Conservation (phyloP, 2,329 filamentous ascomycete genomes). For the Aspergillus phoenicis region DNA sequence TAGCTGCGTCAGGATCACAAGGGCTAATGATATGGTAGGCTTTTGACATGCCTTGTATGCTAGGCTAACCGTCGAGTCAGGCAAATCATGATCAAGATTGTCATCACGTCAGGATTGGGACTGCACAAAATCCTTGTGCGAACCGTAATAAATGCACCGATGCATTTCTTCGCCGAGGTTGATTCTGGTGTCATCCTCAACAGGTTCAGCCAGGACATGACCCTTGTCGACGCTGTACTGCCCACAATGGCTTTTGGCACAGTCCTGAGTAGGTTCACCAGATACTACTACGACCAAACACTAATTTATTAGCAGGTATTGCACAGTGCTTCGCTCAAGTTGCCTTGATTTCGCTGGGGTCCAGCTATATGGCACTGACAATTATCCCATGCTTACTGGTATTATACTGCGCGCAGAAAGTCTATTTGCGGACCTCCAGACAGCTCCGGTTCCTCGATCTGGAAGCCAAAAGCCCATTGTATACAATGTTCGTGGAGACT, state of each 20-base stretch:
- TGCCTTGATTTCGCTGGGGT: slow-evolving; percentile 1
- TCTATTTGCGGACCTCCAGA: background rate
- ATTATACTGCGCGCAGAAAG: slow-evolving; percentile 1
- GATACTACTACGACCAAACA: rapidly evolving
- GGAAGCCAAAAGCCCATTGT: background rate
- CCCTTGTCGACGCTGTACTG: background rate
- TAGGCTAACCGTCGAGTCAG: background rate
- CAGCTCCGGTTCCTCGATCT: slow-evolving; percentile 4
- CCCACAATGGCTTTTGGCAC: slow-evolving; percentile 4
- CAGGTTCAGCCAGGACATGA: slow-evolving; percentile 10
- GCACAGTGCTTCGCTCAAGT: slow-evolving; percentile 4
- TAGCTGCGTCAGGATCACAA: background rate
- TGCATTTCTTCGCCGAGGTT: background rate
- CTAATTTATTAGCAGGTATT: background rate
- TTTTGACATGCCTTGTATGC: background rate
- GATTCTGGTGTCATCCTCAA: background rate
- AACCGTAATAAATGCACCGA: background rate
- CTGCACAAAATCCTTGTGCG: background rate
- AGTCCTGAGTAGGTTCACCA: background rate
- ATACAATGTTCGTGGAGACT: background rate
- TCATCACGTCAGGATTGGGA: background rate
- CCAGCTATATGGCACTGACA: slow-evolving; percentile 3
- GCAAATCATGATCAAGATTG: slow-evolving; percentile 8
- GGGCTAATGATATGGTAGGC: slow-evolving; percentile 6
- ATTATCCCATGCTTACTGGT: background rate